Percentiles rank a stretch among this genome's conserved stretches.
These are phyloP conservation scores for Phlegmacium glaucopus DNA, from an alignment of 768 basidiomycete genomes.

Conservation along the genomic window DNA sequence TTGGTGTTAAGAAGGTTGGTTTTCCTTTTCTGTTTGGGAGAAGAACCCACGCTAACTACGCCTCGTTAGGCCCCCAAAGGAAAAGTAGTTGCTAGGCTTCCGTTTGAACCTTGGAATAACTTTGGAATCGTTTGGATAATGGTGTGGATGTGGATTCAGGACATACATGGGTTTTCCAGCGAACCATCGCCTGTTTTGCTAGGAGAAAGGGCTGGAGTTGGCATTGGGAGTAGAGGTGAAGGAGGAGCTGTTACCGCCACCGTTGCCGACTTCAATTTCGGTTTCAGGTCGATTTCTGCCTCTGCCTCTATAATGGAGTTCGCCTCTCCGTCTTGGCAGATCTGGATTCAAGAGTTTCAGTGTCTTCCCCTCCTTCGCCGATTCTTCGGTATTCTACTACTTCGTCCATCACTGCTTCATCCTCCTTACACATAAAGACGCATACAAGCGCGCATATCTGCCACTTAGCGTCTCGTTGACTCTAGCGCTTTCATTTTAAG, in stretches of 20 bases:
- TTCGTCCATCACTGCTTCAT: not conserved
- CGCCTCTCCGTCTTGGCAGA: too few relatives aligned
- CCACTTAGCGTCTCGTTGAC: too few relatives aligned
- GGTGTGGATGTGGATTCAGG: too few relatives aligned
- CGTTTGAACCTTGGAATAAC: slow-evolving; percentile 53
- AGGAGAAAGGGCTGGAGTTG: too few relatives aligned
- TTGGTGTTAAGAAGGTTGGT: slow-evolving; percentile 42
- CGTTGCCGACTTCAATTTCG: not conserved
- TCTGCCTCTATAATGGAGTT: too few relatives aligned
- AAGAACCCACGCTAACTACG: too few relatives aligned
- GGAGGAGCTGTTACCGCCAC: not conserved
- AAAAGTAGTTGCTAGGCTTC: slow-evolving; percentile 47
- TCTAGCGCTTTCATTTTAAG: too few relatives aligned
- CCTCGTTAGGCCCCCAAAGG: slow-evolving; percentile 54
- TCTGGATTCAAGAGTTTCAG: not conserved
- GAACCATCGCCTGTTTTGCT: too few relatives aligned
- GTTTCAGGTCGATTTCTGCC: not conserved
- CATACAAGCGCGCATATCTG: too few relatives aligned
- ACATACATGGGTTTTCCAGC: too few relatives aligned
- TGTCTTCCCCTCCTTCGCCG: not conserved
- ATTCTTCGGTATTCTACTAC: not conserved
- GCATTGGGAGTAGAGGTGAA: too few relatives aligned
- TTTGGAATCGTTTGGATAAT: too few relatives aligned
- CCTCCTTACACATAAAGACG: not conserved
- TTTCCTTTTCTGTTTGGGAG: slow-evolving; percentile 2